phyloP scores from a whole-genome alignment of 2,329 filamentous ascomycete genomes.

The Zymoseptoria pseudotritici region DNA sequence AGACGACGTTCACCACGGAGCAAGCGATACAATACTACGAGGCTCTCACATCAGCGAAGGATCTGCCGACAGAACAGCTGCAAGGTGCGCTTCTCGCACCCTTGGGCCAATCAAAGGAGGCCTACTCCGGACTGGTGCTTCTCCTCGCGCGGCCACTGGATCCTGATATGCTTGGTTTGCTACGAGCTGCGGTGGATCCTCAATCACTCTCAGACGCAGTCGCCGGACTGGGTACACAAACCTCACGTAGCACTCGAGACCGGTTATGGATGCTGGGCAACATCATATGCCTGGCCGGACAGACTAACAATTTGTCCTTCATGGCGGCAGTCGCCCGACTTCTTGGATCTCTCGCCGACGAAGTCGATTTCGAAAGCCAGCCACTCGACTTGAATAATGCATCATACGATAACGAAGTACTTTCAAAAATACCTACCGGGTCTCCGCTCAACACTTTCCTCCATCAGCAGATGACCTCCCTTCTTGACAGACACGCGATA shows the following conservation, averaged over 20 bases:
- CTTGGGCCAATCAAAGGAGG: slow-evolving; percentile 17
- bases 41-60: slow-evolving; percentile 18
- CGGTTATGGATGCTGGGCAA: slow-evolving; percentile 53
- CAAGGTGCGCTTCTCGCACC: slow-evolving; percentile 28
- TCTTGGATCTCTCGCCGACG: slow-evolving; percentile 50
- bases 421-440: slow-evolving; percentile 30
- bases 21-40: slow-evolving; percentile 27
- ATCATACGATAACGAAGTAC: slow-evolving; percentile 37
- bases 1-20: slow-evolving; percentile 9
- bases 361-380: slow-evolving; percentile 45
- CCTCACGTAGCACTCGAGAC: slow-evolving; percentile 26
- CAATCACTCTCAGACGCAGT: slow-evolving; percentile 16
- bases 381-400: slow-evolving; percentile 26
- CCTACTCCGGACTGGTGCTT: slow-evolving; percentile 23
- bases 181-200: slow-evolving; percentile 21
- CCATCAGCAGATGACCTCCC: slow-evolving; percentile 56
- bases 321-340: slow-evolving; percentile 49
- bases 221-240: background rate
- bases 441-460: slow-evolving; percentile 45
- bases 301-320: slow-evolving; percentile 35
- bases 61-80: slow-evolving; percentile 19
- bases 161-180: slow-evolving; percentile 18
- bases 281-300: slow-evolving; percentile 42
- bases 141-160: slow-evolving; percentile 24
- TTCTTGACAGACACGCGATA: slow-evolving; percentile 71